Base-by-base conservation (phyloP, 768 basidiomycete genomes). In the Russula brevipes region DNA sequence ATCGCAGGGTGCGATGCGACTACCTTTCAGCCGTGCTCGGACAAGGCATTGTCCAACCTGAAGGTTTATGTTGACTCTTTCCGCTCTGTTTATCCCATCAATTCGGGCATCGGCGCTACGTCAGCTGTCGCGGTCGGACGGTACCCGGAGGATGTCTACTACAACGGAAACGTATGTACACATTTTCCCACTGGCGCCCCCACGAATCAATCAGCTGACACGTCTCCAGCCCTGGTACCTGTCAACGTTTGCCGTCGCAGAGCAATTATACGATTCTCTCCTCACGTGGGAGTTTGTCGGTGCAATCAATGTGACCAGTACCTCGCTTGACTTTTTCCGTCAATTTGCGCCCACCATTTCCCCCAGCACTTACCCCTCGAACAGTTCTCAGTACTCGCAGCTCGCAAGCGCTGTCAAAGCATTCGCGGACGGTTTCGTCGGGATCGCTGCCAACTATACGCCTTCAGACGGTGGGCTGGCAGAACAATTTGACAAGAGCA, bases 21-120 rank as follows among this genome's bases (percentile, higher is more conserved):
- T 7, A 91, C 91, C 2, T 91, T 91, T 79, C 89, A 92, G 69
- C 90, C 90, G 1, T 91, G 91, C 72, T 91, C 89, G 0, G 89
- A 91, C 75, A 82, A 82, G 70, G 89, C 89, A 0, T 77, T 92
- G 24, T 80, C 88, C 1, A 90, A 79, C 68, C 76, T 88, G 51
- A 85, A 86, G 69, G 81, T 82, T 33, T 88, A 88, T 65, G 81
- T 88, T 56, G 85, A 90, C 69, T 77, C 87, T 0, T 93, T 93
- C 81, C 78, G 89, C 31, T 73, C 78, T 8, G 78, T 89, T 47
- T 91, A 90, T 64, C 35, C 73, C 9, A 79, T 91, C 76, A 92
- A 91, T 76, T 73, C 67, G 61, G 87, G 84, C 10, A 78, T 83
- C 56, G 69, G 80, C 12, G 69, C 81, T 24, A 78, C 78, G 58